A percentile compares a stretch with the other conserved stretches of the same genome.
Conservation (phyloP, 371 early-diverging fungal genomes). For the Quaeritorhiza haematococci region DNA sequence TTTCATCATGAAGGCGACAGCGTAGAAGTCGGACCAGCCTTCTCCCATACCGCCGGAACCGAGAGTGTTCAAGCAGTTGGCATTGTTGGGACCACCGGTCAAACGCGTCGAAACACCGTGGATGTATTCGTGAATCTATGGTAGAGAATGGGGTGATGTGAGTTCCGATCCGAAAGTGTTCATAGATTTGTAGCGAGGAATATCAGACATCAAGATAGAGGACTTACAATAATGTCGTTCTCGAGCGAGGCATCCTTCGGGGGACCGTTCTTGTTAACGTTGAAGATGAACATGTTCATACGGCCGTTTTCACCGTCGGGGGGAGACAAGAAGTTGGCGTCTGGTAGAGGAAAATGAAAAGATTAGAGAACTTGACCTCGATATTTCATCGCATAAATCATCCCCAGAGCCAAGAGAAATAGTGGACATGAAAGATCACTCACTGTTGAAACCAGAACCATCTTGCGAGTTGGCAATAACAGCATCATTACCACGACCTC, state of each 20-base stretch:
- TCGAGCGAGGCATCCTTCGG: slow-evolving; percentile 41
- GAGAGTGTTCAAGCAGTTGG: slow-evolving; percentile 4
- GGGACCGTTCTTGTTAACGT: too few relatives aligned
- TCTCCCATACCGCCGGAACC: slow-evolving; percentile 50
- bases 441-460: too few relatives aligned
- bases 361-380: neutral
- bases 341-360: slow-evolving; percentile 38
- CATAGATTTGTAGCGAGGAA: too few relatives aligned
- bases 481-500: slow-evolving; percentile 82
- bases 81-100: slow-evolving; percentile 73
- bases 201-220: too few relatives aligned
- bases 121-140: slow-evolving; percentile 85
- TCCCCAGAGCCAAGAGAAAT: too few relatives aligned
- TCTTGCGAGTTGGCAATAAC: slow-evolving; percentile 52
- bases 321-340: slow-evolving; percentile 78
- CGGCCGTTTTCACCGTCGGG: slow-evolving; percentile 84
- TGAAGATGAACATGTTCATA: too few relatives aligned
- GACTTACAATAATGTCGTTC: slow-evolving; percentile 26
- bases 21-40: slow-evolving; percentile 90
- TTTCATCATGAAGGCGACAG: slow-evolving; percentile 65
- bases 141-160: neutral
- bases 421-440: too few relatives aligned
- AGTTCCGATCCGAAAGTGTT: slow-evolving; percentile 11
- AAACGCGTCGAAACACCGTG: slow-evolving; percentile 88
- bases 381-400: too few relatives aligned